Conservation (phyloP, 805 yeast genomes). For the Metschnikowia cubensis region DNA sequence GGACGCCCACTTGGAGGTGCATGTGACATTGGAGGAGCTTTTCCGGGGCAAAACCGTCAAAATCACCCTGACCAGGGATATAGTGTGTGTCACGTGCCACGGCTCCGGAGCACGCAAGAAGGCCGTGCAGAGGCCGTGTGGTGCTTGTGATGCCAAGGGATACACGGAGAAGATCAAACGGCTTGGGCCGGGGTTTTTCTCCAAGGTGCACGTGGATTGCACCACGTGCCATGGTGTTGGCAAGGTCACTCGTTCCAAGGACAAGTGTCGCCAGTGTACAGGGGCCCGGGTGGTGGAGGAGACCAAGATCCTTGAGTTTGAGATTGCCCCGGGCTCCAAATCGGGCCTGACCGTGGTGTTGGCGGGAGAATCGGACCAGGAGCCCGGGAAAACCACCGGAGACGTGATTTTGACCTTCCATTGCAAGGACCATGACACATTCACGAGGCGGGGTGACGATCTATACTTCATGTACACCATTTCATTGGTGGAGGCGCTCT, state of each 20-base stretch:
- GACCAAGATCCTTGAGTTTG: slow-evolving; percentile 70
- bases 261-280: slow-evolving; percentile 70
- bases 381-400: slow-evolving; percentile 68
- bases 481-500: slow-evolving; percentile 74
- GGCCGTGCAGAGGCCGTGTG: slow-evolving; percentile 56
- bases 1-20: slow-evolving; percentile 64
- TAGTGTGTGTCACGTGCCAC: slow-evolving; percentile 66
- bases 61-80: slow-evolving; percentile 65
- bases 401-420: slow-evolving; percentile 65
- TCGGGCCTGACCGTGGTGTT: slow-evolving; percentile 59
- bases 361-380: slow-evolving; percentile 73
- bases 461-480: slow-evolving; percentile 57
- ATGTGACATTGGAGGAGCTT: slow-evolving; percentile 66
- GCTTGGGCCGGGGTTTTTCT: slow-evolving; percentile 71
- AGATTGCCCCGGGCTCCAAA: slow-evolving; percentile 67
- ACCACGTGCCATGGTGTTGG: slow-evolving; percentile 71
- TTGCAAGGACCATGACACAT: slow-evolving; percentile 45
- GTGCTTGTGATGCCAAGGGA: slow-evolving; percentile 72
- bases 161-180: slow-evolving; percentile 53
- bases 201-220: slow-evolving; percentile 61
- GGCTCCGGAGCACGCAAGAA: slow-evolving; percentile 72
- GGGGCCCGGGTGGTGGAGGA: slow-evolving; percentile 64
- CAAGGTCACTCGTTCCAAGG: slow-evolving; percentile 53
- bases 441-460: slow-evolving; percentile 60
- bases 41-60: slow-evolving; percentile 79